These are phyloP conservation scores for Phytophthora nicotianae DNA, from an alignment of 352 stramenopile species.

Conservation along the genomic window DNA sequence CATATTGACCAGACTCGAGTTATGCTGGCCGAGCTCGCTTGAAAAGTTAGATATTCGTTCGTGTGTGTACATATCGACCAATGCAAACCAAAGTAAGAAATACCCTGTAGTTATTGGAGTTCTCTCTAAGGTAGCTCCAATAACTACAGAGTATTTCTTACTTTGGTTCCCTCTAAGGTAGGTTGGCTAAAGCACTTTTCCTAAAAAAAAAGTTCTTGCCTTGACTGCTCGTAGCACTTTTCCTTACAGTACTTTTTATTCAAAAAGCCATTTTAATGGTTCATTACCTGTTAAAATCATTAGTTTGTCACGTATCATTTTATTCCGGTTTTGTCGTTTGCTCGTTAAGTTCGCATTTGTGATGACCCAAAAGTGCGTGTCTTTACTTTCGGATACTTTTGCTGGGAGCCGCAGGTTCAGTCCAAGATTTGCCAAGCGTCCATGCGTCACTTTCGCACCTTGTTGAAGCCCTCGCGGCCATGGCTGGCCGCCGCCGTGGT, in stretches of 20 bases:
- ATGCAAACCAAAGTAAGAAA: too few relatives aligned
- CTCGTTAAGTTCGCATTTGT: conserved; percentile 13
- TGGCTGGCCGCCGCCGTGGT: conserved; percentile 26
- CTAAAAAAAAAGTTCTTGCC: too few relatives aligned
- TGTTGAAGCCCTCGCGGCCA: conserved; percentile 33
- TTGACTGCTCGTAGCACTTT: background rate
- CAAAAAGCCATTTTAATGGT: background rate
- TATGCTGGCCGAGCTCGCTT: background rate
- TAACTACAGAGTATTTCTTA: too few relatives aligned
- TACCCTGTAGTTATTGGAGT: too few relatives aligned
- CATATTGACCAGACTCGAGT: background rate
- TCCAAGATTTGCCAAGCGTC: conserved; percentile 26
- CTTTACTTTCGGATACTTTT: conserved; percentile 25
- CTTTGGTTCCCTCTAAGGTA: too few relatives aligned
- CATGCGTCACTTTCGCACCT: conserved; percentile 29
- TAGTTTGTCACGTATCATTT: background rate
- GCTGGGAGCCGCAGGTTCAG: conserved; percentile 28
- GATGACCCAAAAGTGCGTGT: conserved; percentile 18
- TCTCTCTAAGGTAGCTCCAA: too few relatives aligned
- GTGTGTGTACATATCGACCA: conserved; percentile 29
- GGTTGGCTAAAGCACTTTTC: too few relatives aligned
- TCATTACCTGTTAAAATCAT: conserved; percentile 11
- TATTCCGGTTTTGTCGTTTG: background rate
- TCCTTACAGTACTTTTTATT: too few relatives aligned
- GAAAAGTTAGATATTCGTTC: background rate